phyloP scores from a whole-genome alignment of 2,329 filamentous ascomycete genomes.

The Colletotrichum sp. region DNA sequence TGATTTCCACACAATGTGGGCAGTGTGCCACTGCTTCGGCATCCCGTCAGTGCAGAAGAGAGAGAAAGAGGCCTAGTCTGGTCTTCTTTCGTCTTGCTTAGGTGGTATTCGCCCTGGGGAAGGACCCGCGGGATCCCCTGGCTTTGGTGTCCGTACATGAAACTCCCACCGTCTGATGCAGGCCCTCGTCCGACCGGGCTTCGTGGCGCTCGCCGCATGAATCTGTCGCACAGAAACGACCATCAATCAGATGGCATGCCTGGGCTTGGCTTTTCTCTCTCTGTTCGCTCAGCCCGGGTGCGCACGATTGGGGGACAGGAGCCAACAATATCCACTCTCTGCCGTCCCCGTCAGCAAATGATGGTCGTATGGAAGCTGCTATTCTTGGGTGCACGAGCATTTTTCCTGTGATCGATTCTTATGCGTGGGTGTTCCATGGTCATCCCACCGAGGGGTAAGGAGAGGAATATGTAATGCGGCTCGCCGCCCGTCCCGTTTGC shows the following conservation, averaged over 20 bases:
- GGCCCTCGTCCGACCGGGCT: constrained; percentile 11
- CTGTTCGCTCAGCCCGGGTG: background rate
- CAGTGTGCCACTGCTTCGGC: background rate
- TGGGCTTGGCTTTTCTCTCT: background rate
- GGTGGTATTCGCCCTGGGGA: background rate
- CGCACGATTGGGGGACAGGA: background rate
- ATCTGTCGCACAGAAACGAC: constrained; percentile 16
- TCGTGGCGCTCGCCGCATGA: constrained; percentile 15
- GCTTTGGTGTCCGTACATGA: constrained; percentile 5
- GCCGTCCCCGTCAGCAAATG: background rate
- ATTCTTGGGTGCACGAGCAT: constrained; percentile 1
- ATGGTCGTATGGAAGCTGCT: background rate
- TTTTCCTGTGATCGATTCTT: background rate
- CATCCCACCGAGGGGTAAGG: background rate
- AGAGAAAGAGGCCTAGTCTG: background rate
- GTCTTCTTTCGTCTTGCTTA: background rate
- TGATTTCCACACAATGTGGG: background rate
- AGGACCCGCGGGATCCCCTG: background rate
- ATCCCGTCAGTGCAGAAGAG: background rate
- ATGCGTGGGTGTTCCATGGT: background rate
- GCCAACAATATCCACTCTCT: background rate
- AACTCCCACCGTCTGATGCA: constrained; percentile 20
- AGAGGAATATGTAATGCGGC: constrained; percentile 13
- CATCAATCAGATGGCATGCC: constrained; percentile 15
- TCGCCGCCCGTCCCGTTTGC: background rate